These are phyloP conservation scores for Penicillium sp. DNA, from an alignment of 2,329 filamentous ascomycete genomes.

Conservation along the genomic window DNA sequence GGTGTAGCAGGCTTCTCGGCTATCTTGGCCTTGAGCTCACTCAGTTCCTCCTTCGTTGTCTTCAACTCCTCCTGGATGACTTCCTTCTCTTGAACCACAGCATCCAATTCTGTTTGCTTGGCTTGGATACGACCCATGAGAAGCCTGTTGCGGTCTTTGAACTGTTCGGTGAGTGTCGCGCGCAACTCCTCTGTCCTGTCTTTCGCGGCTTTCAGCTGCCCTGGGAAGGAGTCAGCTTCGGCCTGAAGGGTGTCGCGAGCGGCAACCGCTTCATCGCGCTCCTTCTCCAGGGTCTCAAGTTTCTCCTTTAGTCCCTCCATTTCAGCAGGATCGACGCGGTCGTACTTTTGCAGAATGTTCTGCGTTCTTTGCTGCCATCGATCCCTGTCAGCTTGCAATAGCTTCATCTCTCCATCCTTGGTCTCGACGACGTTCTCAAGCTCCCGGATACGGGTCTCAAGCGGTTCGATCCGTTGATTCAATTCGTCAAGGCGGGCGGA, in stretches of 20 bases:
- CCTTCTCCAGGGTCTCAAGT: conserved; percentile 68
- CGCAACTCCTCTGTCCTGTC: conserved; percentile 57
- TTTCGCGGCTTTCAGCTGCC: conserved; percentile 53
- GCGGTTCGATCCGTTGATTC: conserved; percentile 74
- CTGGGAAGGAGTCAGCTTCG: conserved; percentile 54
- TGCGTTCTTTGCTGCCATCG: conserved; percentile 95
- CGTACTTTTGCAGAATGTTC: conserved; percentile 94
- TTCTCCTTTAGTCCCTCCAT: conserved; percentile 86
- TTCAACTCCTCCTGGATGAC: conserved; percentile 71
- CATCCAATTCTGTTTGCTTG: conserved; percentile 55
- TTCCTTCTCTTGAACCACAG: conserved; percentile 66
- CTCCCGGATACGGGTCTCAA: conserved; percentile 79
- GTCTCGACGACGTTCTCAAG: conserved; percentile 80
- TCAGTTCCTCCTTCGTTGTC: conserved; percentile 63
- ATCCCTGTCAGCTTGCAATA: conserved; percentile 89
- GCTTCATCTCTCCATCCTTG: conserved; percentile 84
- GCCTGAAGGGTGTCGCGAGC: conserved; percentile 57
- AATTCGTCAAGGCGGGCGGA: conserved; percentile 75
- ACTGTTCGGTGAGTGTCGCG: conserved; percentile 53
- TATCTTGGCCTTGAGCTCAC: conserved; percentile 55
- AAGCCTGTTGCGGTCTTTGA: conserved; percentile 64
- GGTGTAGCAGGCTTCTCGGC: conserved; percentile 47
- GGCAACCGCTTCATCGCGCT: conserved; percentile 68
- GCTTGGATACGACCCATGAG: conserved; percentile 67
- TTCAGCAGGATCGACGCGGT: conserved; percentile 91